Evolutionary conservation across 257 asterid species (phyloP), one percentile per base, ranked within the genome.

Genomic region (Capsicum baccatum): DNA sequence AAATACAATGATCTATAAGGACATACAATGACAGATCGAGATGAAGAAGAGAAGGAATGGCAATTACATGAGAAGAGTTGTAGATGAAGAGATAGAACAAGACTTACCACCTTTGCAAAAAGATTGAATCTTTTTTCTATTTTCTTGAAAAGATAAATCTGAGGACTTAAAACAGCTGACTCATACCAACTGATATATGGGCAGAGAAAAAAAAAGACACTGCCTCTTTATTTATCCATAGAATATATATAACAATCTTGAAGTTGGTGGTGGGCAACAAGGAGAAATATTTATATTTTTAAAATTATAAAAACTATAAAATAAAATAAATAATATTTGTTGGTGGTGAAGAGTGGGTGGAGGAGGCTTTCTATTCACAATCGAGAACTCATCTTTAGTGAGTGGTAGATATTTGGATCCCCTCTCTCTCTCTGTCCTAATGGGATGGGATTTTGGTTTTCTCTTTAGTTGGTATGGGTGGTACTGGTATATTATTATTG

Each of bases 341-440:
- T 85, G 91, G 92, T 87, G 89, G 89, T 83, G 83, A 21, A 59
- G 78, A 86, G 93, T 91, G 95, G 95, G 96, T 95, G 98, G 98
- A 89, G 88, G 98, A 95, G 94, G 90, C 79, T 91, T 87, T 86
- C 91, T 86, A 85, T 83, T 85, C 92, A 79, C 82, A 89, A 90
- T 91, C 89, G 88, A 89, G 83, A 74, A 85, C 87, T 91, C 91
- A 91, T 95, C 99, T 60, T 83, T 3, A 94, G 89, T 80, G 94
- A 92, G 99, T 95, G 98, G 99, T 90, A 79, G 89, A 67, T 66
- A 80, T 52, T 79, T 64, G 85, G 86, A 64, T 68, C 33, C 48
- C 58, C 58, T 42, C 47, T 57, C 59, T 71, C 26, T 60, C 1
- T 62, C 52, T 2, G n/a, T 48, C 7, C n/a, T 59, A 26, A 26